Percentiles rank a stretch among this genome's conserved stretches.
phyloP scores from a whole-genome alignment of 2,329 filamentous ascomycete genomes.

The Ophiocordyceps australis region DNA sequence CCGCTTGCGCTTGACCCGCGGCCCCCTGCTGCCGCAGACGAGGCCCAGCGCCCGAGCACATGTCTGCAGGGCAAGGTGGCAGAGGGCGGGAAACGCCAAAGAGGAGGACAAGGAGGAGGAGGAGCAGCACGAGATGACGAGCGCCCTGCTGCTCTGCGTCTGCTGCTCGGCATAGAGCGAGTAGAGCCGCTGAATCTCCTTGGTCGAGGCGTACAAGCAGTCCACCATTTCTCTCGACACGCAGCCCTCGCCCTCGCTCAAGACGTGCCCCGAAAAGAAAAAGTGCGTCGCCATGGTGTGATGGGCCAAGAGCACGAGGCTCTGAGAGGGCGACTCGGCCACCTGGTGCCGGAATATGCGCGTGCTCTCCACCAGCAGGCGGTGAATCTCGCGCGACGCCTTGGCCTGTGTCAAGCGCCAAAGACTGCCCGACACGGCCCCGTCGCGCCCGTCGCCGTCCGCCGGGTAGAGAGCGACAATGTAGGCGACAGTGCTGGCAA shows the following conservation, averaged over 20 bases:
- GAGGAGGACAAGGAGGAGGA: constrained; percentile 7
- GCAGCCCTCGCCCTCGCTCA: constrained; percentile 5
- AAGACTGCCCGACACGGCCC: constrained; percentile 6
- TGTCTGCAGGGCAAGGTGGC: constrained; percentile 12
- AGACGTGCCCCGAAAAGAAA: constrained; percentile 9
- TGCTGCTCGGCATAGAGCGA: constrained; percentile 5
- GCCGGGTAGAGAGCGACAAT: constrained; percentile 9
- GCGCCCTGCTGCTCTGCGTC: no score
- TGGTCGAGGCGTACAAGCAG: constrained; percentile 9
- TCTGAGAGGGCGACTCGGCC: constrained; percentile 7
- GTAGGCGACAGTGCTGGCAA: constrained; percentile 12
- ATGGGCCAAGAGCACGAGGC: constrained; percentile 12
- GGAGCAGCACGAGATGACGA: constrained; percentile 5
- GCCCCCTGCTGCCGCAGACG: constrained; percentile 7
- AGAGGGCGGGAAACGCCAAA: constrained; percentile 9
- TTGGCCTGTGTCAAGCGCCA: constrained; percentile 7
- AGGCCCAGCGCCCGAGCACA: constrained; percentile 11
- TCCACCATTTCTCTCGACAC: constrained; percentile 9
- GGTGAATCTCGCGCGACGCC: constrained; percentile 8
- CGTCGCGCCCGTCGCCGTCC: constrained; percentile 3
- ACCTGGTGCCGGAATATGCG: constrained; percentile 7
- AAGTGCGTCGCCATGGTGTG: constrained; percentile 15
- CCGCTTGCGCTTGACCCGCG: no score
- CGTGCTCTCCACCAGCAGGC: constrained; percentile 9
- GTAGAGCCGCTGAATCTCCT: constrained; percentile 11